Evolutionary conservation across 345 rosid genomes (phyloP).

Genomic region (Bruguiera parviflora): DNA sequence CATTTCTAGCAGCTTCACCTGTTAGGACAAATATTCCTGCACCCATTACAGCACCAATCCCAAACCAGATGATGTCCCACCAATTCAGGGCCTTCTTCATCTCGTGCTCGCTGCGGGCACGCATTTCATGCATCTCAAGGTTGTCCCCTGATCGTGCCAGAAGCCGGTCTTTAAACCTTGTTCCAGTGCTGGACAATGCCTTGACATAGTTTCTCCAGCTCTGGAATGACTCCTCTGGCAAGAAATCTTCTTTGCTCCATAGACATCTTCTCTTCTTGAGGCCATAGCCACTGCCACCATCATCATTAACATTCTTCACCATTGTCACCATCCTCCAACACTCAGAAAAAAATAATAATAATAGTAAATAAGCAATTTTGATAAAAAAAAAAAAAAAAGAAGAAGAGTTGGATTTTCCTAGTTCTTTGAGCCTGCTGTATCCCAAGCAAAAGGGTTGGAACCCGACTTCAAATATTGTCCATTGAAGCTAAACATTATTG

Average conservation of each 20-base stretch:
- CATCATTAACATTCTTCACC: constrained; percentile 11
- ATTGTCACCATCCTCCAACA: constrained; percentile 4
- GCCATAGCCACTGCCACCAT: constrained; percentile 1
- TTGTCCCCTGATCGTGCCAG: constrained; percentile 47
- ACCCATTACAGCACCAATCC: constrained; percentile 56
- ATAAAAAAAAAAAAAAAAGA: too few species aligned
- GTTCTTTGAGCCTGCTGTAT: too few species aligned
- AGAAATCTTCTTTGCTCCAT: constrained; percentile 44
- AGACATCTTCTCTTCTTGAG: constrained; percentile 26
- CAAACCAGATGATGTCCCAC: constrained; percentile 72
- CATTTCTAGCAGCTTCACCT: constrained; percentile 49
- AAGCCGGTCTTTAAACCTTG: constrained; percentile 53
- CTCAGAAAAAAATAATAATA: too few species aligned
- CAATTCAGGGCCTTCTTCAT: constrained; percentile 59
- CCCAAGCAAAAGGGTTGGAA: too few species aligned
- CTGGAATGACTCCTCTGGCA: constrained; percentile 65
- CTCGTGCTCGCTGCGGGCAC: constrained; percentile 47
- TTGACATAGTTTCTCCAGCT: constrained; percentile 45
- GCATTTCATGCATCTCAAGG: constrained; percentile 41
- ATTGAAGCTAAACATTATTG: too few species aligned
- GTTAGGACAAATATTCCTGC: constrained; percentile 66
- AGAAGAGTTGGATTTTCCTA: too few species aligned
- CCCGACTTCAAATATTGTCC: too few species aligned
- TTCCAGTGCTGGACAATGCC: constrained; percentile 45
- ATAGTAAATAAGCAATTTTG: too few species aligned